Evolutionary conservation across 306 rosid species (phyloP).

Genomic region (Sphenostylis stenocarpa): DNA sequence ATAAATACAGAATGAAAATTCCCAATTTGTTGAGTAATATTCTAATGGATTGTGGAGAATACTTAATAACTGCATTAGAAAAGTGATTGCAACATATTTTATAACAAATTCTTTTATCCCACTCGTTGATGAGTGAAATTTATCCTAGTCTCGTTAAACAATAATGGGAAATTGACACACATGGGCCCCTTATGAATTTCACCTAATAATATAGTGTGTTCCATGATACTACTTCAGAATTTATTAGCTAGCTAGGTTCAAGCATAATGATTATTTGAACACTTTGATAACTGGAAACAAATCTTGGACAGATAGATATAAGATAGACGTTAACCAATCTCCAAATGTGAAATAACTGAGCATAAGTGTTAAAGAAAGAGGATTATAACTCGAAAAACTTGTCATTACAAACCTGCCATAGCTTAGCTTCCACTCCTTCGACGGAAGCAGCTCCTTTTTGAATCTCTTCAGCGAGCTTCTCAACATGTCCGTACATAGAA

Average conservation of each 20-base stretch:
- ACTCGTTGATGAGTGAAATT: background rate
- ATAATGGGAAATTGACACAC: background rate
- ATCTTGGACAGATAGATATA: background rate
- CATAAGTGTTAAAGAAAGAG: background rate
- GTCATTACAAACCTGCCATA: slow-evolving; percentile 77
- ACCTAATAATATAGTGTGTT: background rate
- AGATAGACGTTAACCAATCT: background rate
- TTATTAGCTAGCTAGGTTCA: background rate
- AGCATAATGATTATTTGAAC: slow-evolving; percentile 8
- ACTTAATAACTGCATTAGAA: too few relatives aligned
- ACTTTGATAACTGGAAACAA: background rate
- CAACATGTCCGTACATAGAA: slow-evolving; percentile 93
- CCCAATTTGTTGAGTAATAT: background rate
- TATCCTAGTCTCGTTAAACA: background rate
- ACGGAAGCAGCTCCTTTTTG: slow-evolving; percentile 87
- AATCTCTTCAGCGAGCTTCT: slow-evolving; percentile 85
- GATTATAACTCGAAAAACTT: background rate
- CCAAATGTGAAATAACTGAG: background rate
- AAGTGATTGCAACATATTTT: background rate
- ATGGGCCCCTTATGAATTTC: background rate
- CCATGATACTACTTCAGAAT: too few relatives aligned
- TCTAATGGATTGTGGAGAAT: background rate
- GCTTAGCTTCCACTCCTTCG: slow-evolving; percentile 86
- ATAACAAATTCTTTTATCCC: background rate
- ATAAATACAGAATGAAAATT: slow-evolving; percentile 4